Evolutionary conservation across 768 basidiomycete species (phyloP), one percentile per base, ranked within the genome.

Genomic region (Hirschioporus abietinus): DNA sequence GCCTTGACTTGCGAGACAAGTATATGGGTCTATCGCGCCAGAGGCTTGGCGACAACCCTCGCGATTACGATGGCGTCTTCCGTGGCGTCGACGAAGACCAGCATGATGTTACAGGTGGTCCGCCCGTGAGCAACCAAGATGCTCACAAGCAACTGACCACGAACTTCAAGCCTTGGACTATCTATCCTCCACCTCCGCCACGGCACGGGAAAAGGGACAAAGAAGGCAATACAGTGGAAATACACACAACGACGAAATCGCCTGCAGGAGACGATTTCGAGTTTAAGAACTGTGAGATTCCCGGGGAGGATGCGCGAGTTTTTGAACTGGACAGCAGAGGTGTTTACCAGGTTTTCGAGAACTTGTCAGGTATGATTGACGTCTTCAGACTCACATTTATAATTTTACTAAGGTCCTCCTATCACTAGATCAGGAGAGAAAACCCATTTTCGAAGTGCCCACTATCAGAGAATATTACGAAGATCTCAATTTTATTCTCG

Each of bases 1-100:
- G 96, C 74, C 87, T 99, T 61, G 87, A 92, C 65, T 81, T 99
- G n/a, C 91, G 97, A 27, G 96, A 99, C 80, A 99, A 98, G 78
- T 99, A 98, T 80, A 95, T 97, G 80, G 70, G 81, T 7, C 85
- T 86, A 67, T 98, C 96, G 1, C 84, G 89, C 3, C 97, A 99
- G 75, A 84, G 94, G 65, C 86, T 99, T 1, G 97, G 96, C 1
- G 97, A 99, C 77, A 92, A 99, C 76, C 97, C 97, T 0, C 84
- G 86, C 68, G 94, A 99, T 76, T 86, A 96, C 75, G 97, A 99
- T 70, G 91, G 88, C 0, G 71, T 80, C 17, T 95, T 96, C 73
- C 78, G 79, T 2, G 89, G 91, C 17, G 78, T 96, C 67, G 79
- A 83, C n/a, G 81, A 88, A 68, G 81, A 83, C 57, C 74, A 81